Base-by-base conservation (phyloP, 2,329 filamentous ascomycete genomes). In the Conoideocrella luteorostrata region DNA sequence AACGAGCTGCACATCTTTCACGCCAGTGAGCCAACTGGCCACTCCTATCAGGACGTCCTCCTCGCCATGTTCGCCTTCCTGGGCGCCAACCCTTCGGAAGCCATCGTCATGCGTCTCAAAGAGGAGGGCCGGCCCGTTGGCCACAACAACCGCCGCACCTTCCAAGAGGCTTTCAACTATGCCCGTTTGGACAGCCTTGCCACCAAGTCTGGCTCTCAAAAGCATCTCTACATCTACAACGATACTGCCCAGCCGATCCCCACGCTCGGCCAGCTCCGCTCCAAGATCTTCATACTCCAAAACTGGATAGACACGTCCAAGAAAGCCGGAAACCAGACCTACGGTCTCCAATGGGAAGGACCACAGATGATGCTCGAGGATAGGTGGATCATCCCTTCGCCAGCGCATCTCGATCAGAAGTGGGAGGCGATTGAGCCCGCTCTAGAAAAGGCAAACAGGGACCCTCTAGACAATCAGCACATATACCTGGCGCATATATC, bases 21-120 rank as follows among this genome's bases (percentile, higher is more conserved):
- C 54, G 68, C 59, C 44, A 52, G 59, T 44, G 63, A 62, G 29
- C 65, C 64, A 52, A 75, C 72, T 7, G 70, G 70, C 44, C 67
- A 68, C 53, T 63, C 61, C 43, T 66, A 70, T 43, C 55, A 59
- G 22, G 60, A 69, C 35, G 70, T 75, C 5, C 57, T 73, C 32
- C 50, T 59, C 15, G 61, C 58, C n/a, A 57, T 75, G 43, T 68
- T 68, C 34, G 55, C 47, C n/a, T 77, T 75, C 49, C 59, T 76
- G 17, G 64, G 68, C 5, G 55, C 47, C 4, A 57, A 73, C 49
- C 71, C 72, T 0, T 61, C 62, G 11, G 70, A 74, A 54, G 58
- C 67, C n/a, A 56, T 75, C 44, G 47, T 76, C 39, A 63, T 76
- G 66, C 70, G 72, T 2, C 60, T 76, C 44, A 74, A 74, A 56